A percentile compares a stretch with the other conserved stretches of the same genome.
Evolutionary conservation across 1,284 basidiomycete species (phyloP).

Genomic region (Trametes pubescens): DNA sequence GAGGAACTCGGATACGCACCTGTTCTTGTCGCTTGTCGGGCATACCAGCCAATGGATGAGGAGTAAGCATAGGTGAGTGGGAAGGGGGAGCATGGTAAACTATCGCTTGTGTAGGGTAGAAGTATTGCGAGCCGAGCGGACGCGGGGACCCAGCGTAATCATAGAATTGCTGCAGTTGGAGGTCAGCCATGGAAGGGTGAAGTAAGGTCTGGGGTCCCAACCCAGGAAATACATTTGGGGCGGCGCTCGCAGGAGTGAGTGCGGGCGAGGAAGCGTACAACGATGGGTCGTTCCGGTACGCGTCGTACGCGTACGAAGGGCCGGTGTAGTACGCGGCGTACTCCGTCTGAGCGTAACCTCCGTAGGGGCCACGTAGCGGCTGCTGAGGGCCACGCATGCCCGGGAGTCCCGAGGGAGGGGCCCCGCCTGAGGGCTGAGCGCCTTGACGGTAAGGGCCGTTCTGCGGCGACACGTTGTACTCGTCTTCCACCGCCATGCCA

Average conservation of each 20-base stretch:
- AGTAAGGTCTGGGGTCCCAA: conserved; percentile 54
- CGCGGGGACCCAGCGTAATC: conserved; percentile 61
- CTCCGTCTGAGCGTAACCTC: conserved; percentile 60
- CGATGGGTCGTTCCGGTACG: conserved; percentile 61
- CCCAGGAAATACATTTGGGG: conserved; percentile 57
- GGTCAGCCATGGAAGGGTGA: conserved; percentile 52
- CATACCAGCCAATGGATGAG: conserved; percentile 51
- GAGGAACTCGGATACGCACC: conserved; percentile 46
- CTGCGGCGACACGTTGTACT: conserved; percentile 46
- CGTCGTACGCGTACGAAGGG: conserved; percentile 61
- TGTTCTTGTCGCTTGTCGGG: conserved; percentile 70
- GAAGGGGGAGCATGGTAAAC: conserved; percentile 60
- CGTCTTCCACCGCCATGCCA: conserved; percentile 75
- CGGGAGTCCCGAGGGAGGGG: conserved; percentile 28
- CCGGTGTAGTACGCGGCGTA: conserved; percentile 64
- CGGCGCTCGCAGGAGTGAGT: conserved; percentile 49
- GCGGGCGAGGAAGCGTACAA: conserved; percentile 57
- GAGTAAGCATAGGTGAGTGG: conserved; percentile 61
- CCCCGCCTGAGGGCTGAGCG: conserved; percentile 28
- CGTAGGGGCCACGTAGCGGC: conserved; percentile 57
- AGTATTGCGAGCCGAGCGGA: conserved; percentile 64
- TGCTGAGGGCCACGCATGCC: conserved; percentile 52
- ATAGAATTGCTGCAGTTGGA: conserved; percentile 65
- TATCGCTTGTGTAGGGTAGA: conserved; percentile 66
- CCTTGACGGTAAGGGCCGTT: conserved; percentile 40